Conservation (phyloP, 306 rosid species). For the Dalbergia oliveri region DNA sequence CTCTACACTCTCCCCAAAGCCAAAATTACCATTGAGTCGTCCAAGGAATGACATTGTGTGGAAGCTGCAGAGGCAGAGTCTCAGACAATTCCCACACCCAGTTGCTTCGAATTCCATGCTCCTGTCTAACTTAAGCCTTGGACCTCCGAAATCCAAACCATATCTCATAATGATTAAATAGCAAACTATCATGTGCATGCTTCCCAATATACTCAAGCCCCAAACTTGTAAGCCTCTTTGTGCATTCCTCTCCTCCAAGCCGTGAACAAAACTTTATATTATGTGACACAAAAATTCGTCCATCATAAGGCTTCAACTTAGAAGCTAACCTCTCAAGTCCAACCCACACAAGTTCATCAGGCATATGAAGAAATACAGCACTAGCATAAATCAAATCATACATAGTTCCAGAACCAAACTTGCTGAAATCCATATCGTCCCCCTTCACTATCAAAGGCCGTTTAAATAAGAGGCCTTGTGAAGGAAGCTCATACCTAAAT, state of each 20-base stretch:
- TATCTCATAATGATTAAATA: slow-evolving; percentile 90
- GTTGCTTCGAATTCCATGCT: not conserved
- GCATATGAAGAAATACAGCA: slow-evolving; percentile 96
- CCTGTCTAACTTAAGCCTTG: slow-evolving; percentile 43
- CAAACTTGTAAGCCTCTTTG: slow-evolving; percentile 67
- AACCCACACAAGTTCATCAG: slow-evolving; percentile 85
- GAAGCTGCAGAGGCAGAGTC: slow-evolving; percentile 20
- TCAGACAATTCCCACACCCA: slow-evolving; percentile 3
- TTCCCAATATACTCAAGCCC: slow-evolving; percentile 88
- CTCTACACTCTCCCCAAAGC: slow-evolving; percentile 32
- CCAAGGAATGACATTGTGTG: slow-evolving; percentile 21
- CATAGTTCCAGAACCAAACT: slow-evolving; percentile 59
- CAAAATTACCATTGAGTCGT: slow-evolving; percentile 36
- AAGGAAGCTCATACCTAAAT: slow-evolving; percentile 89
- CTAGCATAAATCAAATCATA: slow-evolving; percentile 92
- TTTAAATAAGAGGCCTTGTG: slow-evolving; percentile 85
- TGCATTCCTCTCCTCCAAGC: slow-evolving; percentile 84
- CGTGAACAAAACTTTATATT: slow-evolving; percentile 88
- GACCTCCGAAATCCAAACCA: slow-evolving; percentile 84
- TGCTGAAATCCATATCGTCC: slow-evolving; percentile 79
- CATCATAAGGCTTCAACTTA: slow-evolving; percentile 72
- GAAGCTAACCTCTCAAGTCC: slow-evolving; percentile 78
- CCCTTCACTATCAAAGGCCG: slow-evolving; percentile 87
- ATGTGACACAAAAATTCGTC: slow-evolving; percentile 87
- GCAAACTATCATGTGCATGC: slow-evolving; percentile 84